phyloP scores from a whole-genome alignment of 805 yeast species.

The Schwanniomyces vanrijiae region DNA sequence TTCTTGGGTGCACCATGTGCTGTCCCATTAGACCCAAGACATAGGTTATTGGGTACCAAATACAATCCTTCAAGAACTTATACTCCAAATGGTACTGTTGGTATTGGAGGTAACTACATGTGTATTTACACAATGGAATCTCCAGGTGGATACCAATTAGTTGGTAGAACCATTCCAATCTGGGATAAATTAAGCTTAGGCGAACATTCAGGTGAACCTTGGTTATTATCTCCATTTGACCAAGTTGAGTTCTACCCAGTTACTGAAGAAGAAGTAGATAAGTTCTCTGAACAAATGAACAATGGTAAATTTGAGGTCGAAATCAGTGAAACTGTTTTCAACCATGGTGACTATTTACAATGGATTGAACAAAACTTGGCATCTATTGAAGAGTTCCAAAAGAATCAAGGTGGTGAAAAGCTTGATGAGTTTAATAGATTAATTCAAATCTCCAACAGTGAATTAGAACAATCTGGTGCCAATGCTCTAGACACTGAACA shows the following conservation, averaged over 20 bases:
- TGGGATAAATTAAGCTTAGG: slow-evolving; percentile 94
- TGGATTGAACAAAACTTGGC: slow-evolving; percentile 76
- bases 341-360: slow-evolving; percentile 70
- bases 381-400: slow-evolving; percentile 69
- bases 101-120: slow-evolving; percentile 99
- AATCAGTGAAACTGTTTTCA: slow-evolving; percentile 75
- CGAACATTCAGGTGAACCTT: slow-evolving; percentile 63
- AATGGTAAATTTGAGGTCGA: slow-evolving; percentile 81
- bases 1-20: slow-evolving; percentile 99
- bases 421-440: slow-evolving; percentile 81
- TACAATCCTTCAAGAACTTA: slow-evolving; percentile 95
- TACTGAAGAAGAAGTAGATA: slow-evolving; percentile 77
- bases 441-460: slow-evolving; percentile 79
- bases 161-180: slow-evolving; percentile 94
- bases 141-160: slow-evolving; percentile 97
- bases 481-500: slow-evolving; percentile 47
- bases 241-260: slow-evolving; percentile 95
- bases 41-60: slow-evolving; percentile 86
- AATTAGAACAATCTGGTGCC: slow-evolving; percentile 56
- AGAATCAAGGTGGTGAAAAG: slow-evolving; percentile 74
- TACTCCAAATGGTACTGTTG: slow-evolving; percentile 96
- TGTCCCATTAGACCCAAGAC: slow-evolving; percentile 96
- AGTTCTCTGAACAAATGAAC: slow-evolving; percentile 65
- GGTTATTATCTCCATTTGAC: slow-evolving; percentile 91
- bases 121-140: slow-evolving; percentile 97